Base-by-base conservation (phyloP, 139 green algal species). In the Pseudopediastrum boryanum region DNA sequence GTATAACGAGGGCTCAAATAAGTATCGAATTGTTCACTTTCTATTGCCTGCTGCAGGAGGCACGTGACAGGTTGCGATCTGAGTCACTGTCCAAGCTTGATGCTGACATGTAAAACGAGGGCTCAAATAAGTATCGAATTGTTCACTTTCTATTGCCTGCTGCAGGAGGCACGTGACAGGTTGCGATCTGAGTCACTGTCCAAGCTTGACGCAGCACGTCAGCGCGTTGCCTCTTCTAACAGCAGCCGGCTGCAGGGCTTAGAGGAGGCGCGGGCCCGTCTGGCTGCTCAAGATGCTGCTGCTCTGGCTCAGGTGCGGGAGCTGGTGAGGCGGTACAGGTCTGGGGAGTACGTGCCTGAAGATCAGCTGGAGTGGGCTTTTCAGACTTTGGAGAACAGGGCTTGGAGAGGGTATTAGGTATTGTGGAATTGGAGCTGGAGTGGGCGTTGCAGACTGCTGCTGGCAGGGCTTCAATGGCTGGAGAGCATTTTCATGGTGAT, bases 311-410 rank as follows among this genome's bases (percentile, higher is more conserved):
- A 82, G 48, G 66, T 81, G 43, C 71, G 77, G 35, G 71, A 61
- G 44, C 58, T 90, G 31, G 82, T 88, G 51, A 54, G 71, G 10
- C 72, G 85, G 21, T 90, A 90, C 83, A 54, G 72, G 50, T 31
- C 41, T n/a, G 85, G 85, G 3, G 82, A 85, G 67, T 82, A 82
- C 48, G 83, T 90, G 35, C n/a, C 25, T 3, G 85, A 90, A 62
- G 77, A 88, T 5, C 83, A 90, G 54, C 62, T 90, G 42, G 85
- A 90, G 46, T 88, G 83, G 43, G 85, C 85, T 2, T 90, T 90
- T 29, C 62, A 56, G 25, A 79, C 86, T 79, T 77, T 90, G 59
- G 82, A 90, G 73, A 52, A 43, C 48, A n/a, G 83, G 21, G n/a
- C 46, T 27, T 81, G 75, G 71, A 50, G 71, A n/a, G 25, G 27